A percentile compares a stretch with the other conserved stretches of the same genome.
phyloP scores from a whole-genome alignment of 2,329 filamentous ascomycete species.

The Tolypocladium inflatum region DNA sequence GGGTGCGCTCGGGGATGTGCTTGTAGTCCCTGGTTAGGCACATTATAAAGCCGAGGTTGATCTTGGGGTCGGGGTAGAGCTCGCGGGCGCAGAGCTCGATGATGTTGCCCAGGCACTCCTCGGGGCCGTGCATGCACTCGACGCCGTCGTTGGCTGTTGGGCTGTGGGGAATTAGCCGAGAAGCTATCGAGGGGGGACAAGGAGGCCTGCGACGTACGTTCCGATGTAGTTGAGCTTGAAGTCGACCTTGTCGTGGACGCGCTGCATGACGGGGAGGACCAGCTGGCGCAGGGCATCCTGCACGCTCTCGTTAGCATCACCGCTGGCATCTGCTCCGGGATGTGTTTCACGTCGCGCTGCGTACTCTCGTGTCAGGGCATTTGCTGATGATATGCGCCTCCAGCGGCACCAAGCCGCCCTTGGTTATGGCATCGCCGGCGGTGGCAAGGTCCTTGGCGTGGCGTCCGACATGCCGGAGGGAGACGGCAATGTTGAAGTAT shows the following conservation, averaged over 20 bases:
- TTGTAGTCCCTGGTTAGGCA: slow-evolving; percentile 71
- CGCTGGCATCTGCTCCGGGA: background rate
- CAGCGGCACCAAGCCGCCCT: slow-evolving; percentile 51
- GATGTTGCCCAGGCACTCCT: slow-evolving; percentile 88
- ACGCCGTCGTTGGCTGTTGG: slow-evolving; percentile 73
- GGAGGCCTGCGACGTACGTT: slow-evolving; percentile 38
- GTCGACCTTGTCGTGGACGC: slow-evolving; percentile 73
- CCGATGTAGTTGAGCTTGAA: slow-evolving; percentile 90
- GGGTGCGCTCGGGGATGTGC: slow-evolving; percentile 65
- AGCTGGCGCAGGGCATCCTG: slow-evolving; percentile 70
- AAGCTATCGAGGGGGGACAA: background rate
- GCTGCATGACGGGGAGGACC: slow-evolving; percentile 79
- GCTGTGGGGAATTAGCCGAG: slow-evolving; percentile 24
- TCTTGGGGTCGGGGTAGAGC: slow-evolving; percentile 77
- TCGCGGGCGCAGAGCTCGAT: slow-evolving; percentile 83
- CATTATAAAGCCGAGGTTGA: slow-evolving; percentile 86
- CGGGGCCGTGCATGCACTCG: slow-evolving; percentile 78
- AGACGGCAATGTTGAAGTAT: slow-evolving; percentile 5
- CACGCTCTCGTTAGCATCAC: background rate
- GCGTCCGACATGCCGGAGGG: background rate
- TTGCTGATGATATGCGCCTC: slow-evolving; percentile 97
- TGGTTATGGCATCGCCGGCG: slow-evolving; percentile 5
- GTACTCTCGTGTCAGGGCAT: slow-evolving; percentile 75
- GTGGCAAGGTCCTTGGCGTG: slow-evolving; percentile 1
- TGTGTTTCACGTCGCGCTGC: slow-evolving; percentile 5